phyloP scores from a whole-genome alignment of 1,284 basidiomycete genomes.

The Cutaneotrichosporon cutaneum region DNA sequence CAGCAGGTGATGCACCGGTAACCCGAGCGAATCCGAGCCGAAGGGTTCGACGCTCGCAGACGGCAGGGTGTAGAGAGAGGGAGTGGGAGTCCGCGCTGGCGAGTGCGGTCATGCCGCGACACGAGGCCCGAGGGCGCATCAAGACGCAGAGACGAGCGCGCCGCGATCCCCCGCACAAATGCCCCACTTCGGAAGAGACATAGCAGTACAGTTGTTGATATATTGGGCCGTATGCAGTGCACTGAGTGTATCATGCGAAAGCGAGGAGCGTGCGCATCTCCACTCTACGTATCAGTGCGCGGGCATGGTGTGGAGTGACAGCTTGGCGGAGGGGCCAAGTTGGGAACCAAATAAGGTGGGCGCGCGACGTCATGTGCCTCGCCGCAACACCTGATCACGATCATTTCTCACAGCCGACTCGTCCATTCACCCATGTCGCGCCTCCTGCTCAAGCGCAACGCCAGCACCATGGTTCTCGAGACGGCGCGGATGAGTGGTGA shows the following conservation, averaged over 20 bases:
- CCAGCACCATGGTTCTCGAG: conserved; percentile 43
- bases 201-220: background rate
- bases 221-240: background rate
- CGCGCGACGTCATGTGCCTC: background rate
- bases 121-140: background rate
- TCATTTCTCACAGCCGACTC: too few relatives aligned
- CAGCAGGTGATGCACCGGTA: conserved; percentile 12
- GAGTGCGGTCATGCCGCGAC: background rate
- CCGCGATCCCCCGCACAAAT: too few relatives aligned
- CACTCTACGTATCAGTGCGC: too few relatives aligned
- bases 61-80: background rate
- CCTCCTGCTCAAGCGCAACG: conserved; percentile 8
- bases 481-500: conserved; percentile 39
- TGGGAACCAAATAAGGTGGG: background rate
- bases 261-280: too few relatives aligned
- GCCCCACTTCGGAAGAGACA: background rate
- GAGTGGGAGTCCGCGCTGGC: too few relatives aligned
- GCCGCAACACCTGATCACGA: background rate
- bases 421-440: background rate
- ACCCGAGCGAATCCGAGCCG: background rate
- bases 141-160: too few relatives aligned
- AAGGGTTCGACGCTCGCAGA: background rate
- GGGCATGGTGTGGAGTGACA: too few relatives aligned
- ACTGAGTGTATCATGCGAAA: background rate
- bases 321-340: background rate